phyloP scores from a whole-genome alignment of 1,284 basidiomycete species.

The Cutaneotrichosporon mucoides region DNA sequence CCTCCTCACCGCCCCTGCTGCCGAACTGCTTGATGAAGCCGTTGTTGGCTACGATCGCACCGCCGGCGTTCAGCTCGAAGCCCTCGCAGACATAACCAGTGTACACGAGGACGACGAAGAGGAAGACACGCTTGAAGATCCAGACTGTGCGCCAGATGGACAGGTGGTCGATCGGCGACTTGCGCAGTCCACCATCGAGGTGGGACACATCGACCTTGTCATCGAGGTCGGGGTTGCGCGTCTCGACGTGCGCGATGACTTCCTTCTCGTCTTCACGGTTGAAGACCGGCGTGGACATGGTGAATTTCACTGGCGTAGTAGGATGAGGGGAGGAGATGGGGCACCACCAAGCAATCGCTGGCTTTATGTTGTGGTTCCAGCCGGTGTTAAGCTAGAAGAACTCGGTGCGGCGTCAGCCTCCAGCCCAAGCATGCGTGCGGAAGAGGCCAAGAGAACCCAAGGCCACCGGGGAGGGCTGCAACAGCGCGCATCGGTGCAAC shows the following conservation, averaged over 20 bases:
- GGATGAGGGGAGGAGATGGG: no score
- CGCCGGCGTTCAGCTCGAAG: constrained; percentile 19
- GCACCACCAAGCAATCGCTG: no score
- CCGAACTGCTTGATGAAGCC: constrained; percentile 23
- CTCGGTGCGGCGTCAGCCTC: no score
- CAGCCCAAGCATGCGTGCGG: no score
- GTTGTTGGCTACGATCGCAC: constrained; percentile 14
- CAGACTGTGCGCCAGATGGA: constrained; percentile 16
- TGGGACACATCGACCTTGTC: background rate
- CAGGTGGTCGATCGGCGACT: constrained; percentile 25
- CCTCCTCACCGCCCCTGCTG: background rate
- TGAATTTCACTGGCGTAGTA: no score
- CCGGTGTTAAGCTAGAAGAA: no score
- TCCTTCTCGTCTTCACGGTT: no score
- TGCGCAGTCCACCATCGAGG: constrained; percentile 5
- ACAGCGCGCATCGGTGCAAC: no score
- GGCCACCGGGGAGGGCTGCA: no score
- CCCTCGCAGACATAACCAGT: constrained; percentile 24
- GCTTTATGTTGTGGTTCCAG: no score
- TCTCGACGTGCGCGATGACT: background rate
- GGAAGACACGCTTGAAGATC: constrained; percentile 19
- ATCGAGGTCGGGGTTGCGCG: background rate
- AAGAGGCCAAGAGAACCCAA: no score
- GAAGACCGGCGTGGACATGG: no score
- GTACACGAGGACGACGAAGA: constrained; percentile 19